Percentiles rank a stretch among this genome's conserved stretches.
These are phyloP conservation scores for Amauroascus verrucosus DNA, from an alignment of 2,329 filamentous ascomycete genomes.

Conservation along the genomic window DNA sequence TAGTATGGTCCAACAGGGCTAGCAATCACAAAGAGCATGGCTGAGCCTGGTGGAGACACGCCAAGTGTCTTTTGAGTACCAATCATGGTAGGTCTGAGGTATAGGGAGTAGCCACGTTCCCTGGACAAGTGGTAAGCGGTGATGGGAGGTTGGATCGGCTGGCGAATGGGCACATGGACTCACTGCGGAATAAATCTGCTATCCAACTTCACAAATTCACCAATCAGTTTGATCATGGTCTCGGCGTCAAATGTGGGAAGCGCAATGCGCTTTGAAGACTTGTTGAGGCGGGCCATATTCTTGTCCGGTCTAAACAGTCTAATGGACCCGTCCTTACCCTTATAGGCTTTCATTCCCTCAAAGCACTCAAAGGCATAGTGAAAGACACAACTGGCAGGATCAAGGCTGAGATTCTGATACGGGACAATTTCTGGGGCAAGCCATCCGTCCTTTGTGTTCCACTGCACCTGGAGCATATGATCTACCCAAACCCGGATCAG, in stretches of 20 bases:
- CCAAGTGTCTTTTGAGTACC: constrained; percentile 92
- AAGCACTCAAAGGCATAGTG: constrained; percentile 98
- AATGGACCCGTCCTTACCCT: constrained; percentile 65
- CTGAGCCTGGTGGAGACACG: constrained; percentile 81
- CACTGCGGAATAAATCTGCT: constrained; percentile 78
- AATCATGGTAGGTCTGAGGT: constrained; percentile 93
- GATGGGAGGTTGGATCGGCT: neutral
- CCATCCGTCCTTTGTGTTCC: constrained; percentile 81
- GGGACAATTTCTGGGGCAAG: constrained; percentile 70
- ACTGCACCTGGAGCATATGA: constrained; percentile 94
- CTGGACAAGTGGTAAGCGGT: constrained; percentile 25
- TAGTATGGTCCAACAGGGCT: constrained; percentile 97
- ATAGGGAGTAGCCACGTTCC: constrained; percentile 76
- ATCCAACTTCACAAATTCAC: constrained; percentile 68
- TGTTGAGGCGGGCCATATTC: constrained; percentile 94
- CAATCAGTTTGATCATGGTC: constrained; percentile 69
- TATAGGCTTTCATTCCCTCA: constrained; percentile 99
- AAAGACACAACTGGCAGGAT: constrained; percentile 92
- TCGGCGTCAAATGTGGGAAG: constrained; percentile 72
- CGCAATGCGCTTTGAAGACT: constrained; percentile 81
- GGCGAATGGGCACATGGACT: constrained; percentile 21
- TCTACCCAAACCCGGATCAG: constrained; percentile 46
- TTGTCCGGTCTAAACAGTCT: constrained; percentile 87
- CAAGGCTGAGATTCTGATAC: constrained; percentile 93
- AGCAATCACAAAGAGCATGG: constrained; percentile 87